These are phyloP conservation scores for Coprinopsis sp. DNA, from an alignment of 768 basidiomycete genomes.

Conservation along the genomic window DNA sequence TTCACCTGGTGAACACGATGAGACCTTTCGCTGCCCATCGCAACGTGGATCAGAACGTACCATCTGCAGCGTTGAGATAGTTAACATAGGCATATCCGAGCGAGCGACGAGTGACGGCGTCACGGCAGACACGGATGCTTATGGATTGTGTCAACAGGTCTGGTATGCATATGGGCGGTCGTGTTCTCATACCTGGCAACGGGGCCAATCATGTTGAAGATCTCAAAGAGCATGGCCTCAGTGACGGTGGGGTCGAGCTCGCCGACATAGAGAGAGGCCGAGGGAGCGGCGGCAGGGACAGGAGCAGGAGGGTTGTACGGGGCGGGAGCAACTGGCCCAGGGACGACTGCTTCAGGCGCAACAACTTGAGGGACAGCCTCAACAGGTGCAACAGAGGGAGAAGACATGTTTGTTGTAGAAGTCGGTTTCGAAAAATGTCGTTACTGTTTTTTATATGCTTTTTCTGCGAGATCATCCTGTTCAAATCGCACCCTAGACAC, in stretches of 20 bases:
- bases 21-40: slow-evolving; percentile 2
- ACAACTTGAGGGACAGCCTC: slow-evolving; percentile 51
- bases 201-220: slow-evolving; percentile 99
- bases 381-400: slow-evolving; percentile 47
- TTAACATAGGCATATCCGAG: slow-evolving; percentile 99
- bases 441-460: slow-evolving; percentile 92
- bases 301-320: slow-evolving; percentile 58
- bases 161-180: slow-evolving; percentile 1
- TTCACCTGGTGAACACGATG: slow-evolving; percentile 56
- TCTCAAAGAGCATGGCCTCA: slow-evolving; percentile 99
- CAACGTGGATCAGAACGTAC: slow-evolving; percentile 37
- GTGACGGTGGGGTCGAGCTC: slow-evolving; percentile 98
- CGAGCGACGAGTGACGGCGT: slow-evolving; percentile 98
- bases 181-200: slow-evolving; percentile 76
- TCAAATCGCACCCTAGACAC: not conserved
- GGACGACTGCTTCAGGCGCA: slow-evolving; percentile 36
- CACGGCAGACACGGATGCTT: slow-evolving; percentile 99
- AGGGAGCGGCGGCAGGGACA: slow-evolving; percentile 61
- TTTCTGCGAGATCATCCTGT: slow-evolving; percentile 41
- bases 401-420: slow-evolving; percentile 49
- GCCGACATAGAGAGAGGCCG: slow-evolving; percentile 96
- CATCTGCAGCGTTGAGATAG: slow-evolving; percentile 93
- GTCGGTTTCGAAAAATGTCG: slow-evolving; percentile 57
- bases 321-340: slow-evolving; percentile 42
- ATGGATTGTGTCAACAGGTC: slow-evolving; percentile 6